Evolutionary conservation across 345 rosid genomes (phyloP).

Genomic region (Eucalyptus sp.): DNA sequence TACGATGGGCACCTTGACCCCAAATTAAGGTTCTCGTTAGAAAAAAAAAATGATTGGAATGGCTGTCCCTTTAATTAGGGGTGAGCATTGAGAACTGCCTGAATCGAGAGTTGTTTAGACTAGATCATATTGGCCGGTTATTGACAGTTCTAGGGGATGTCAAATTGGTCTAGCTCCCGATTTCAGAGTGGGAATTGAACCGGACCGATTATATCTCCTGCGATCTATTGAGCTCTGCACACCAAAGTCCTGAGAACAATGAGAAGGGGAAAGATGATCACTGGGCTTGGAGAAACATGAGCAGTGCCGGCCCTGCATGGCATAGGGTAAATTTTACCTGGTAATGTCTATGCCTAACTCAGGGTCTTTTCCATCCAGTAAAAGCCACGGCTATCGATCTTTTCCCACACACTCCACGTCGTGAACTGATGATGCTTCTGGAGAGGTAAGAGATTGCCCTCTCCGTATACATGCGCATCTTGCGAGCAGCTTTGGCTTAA

Average conservation of each 20-base stretch:
- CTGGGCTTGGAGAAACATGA: slow-evolving; percentile 53
- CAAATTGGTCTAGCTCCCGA: accelerated
- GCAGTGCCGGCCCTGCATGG: slow-evolving; percentile 73
- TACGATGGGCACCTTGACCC: neutral
- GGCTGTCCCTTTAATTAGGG: neutral
- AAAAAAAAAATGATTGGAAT: neutral
- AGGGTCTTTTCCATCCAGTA: slow-evolving; percentile 72
- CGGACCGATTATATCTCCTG: slow-evolving; percentile 42
- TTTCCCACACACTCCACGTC: slow-evolving; percentile 77
- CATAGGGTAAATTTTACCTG: slow-evolving; percentile 33
- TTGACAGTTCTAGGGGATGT: accelerated
- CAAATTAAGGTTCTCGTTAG: neutral
- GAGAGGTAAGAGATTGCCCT: slow-evolving; percentile 27
- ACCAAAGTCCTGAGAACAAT: slow-evolving; percentile 32
- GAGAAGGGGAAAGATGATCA: slow-evolving; percentile 49
- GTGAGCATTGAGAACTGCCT: neutral
- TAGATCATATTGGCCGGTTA: accelerated
- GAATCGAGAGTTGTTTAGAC: accelerated
- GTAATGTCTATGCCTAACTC: slow-evolving; percentile 59
- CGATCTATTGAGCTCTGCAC: slow-evolving; percentile 84
- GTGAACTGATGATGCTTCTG: slow-evolving; percentile 81
- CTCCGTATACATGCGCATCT: neutral
- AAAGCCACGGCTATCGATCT: slow-evolving; percentile 94
- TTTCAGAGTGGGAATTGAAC: neutral
- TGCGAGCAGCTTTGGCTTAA: neutral